Base-by-base conservation (phyloP, 2,329 filamentous ascomycete genomes). In the Trichoderma sp. region DNA sequence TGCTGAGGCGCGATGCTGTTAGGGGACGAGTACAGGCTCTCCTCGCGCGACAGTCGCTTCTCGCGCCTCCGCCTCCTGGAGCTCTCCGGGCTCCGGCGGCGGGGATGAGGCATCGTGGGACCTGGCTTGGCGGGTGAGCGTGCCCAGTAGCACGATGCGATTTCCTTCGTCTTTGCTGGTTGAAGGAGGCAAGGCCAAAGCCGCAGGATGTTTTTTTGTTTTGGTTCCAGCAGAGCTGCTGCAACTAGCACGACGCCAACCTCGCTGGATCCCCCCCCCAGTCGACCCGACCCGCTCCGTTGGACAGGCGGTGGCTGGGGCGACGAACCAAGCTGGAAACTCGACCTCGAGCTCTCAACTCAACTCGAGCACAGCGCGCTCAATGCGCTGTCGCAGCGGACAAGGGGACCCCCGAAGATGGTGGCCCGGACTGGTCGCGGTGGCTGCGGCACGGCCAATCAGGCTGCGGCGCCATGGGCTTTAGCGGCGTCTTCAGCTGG, bases 31-130 rank as follows among this genome's bases (percentile, higher is more conserved):
- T 71, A 69, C 60, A 72, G 53, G 54, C 54, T 63, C 54, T 72
- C 69, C 56, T 78, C 76, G 72, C 75, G 76, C 65, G 75, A 72
- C 68, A 73, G 74, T 72, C 75, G 74, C 73, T 75, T 69, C 68
- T 78, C 75, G 70, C 74, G 74, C 72, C 74, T 76, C 80, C 84
- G 83, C 76, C 84, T 83, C 76, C 83, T 80, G 75, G 81, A 82
- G 80, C 82, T 82, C 73, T 86, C 85, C 67, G 83, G 84, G 79
- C 84, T 87, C 80, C 84, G 83, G 76, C 82, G 83, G 76, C 84
- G 84, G 78, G 81, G 79, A 75, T 83, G 81, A 80, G 82, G 80
- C 84, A 86, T 84, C 83, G 84, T 86, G 76, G 75, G 80, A 72
- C 71, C 74, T 19, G 29, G 22, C 59, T 22, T 53, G 25, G 25